A percentile compares a stretch with the other conserved stretches of the same genome.
phyloP scores from a whole-genome alignment of 1,284 basidiomycete species.

The Laetiporus sulphureus region DNA sequence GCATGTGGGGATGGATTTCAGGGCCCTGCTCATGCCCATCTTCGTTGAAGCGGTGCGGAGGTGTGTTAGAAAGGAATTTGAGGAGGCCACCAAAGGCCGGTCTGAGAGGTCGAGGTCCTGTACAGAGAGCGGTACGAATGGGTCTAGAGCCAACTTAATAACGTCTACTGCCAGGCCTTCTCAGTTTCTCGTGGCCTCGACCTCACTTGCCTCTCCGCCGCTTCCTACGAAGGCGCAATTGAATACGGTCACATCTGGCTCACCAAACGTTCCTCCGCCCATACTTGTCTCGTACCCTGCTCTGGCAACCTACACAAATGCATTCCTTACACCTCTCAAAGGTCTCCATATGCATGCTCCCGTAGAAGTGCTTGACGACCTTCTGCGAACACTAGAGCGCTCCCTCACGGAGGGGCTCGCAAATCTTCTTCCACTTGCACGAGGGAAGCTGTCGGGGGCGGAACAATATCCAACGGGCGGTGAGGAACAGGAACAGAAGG shows the following conservation, averaged over 20 bases:
- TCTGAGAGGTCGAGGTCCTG: constrained; percentile 7
- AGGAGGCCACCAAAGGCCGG: constrained; percentile 23
- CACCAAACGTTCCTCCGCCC: constrained; percentile 56
- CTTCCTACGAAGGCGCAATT: constrained; percentile 18
- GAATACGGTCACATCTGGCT: constrained; percentile 15
- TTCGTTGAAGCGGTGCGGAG: constrained; percentile 54
- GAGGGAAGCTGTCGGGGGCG: constrained; percentile 11
- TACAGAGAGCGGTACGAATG: constrained; percentile 9
- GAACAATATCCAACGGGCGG: too few species aligned
- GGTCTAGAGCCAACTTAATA: constrained; percentile 5
- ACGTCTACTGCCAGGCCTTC: too few species aligned
- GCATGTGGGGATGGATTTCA: constrained; percentile 87
- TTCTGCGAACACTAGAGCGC: constrained; percentile 44
- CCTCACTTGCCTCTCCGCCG: constrained; percentile 19
- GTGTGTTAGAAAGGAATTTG: constrained; percentile 36
- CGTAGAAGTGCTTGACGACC: constrained; percentile 38
- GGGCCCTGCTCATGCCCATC: constrained; percentile 52
- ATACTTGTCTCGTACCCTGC: constrained; percentile 72
- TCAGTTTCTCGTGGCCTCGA: constrained; percentile 15
- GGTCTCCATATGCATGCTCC: constrained; percentile 79
- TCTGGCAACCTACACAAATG: constrained; percentile 72
- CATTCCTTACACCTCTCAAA: constrained; percentile 72
- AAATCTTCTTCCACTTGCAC: constrained; percentile 23
- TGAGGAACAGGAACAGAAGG: constrained; percentile 28
- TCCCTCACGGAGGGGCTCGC: constrained; percentile 41